Evolutionary conservation across 768 basidiomycete genomes (phyloP).

Genomic region (Coprinopsis strossmayeri): DNA sequence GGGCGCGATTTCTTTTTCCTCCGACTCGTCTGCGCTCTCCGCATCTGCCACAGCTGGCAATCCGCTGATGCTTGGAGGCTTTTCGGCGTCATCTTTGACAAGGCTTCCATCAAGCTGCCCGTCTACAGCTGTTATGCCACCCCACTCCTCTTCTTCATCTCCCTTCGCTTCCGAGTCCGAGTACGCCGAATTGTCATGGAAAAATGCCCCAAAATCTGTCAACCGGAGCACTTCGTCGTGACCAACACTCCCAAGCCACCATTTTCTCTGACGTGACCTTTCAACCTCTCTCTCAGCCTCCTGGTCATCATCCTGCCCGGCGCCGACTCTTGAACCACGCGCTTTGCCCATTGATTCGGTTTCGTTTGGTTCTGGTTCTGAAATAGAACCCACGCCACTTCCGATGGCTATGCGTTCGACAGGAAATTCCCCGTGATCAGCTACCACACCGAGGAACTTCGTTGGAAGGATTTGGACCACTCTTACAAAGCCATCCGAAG

Average conservation of each 20-base stretch:
- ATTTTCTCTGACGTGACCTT: constrained; percentile 21
- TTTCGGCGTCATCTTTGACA: background rate
- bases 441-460: constrained; percentile 83
- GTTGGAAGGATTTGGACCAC: constrained; percentile 86
- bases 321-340: constrained; percentile 13
- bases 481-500: constrained; percentile 85
- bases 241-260: constrained; percentile 91
- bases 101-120: background rate
- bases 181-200: constrained; percentile 35
- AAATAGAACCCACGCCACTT: constrained; percentile 24
- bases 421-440: constrained; percentile 89
- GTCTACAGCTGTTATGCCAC: background rate
- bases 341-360: constrained; percentile 12
- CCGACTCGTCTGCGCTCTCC: constrained; percentile 1
- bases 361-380: constrained; percentile 17
- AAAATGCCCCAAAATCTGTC: constrained; percentile 77
- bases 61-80: too few species aligned
- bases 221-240: constrained; percentile 84
- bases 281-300: constrained; percentile 16
- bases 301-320: constrained; percentile 13
- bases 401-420: constrained; percentile 79
- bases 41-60: background rate
- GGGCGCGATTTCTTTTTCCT: constrained; percentile 17
- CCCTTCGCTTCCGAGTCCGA: constrained; percentile 23
- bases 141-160: background rate